Conservation (phyloP, 306 rosid genomes). For the Hippophae tibetana region DNA sequence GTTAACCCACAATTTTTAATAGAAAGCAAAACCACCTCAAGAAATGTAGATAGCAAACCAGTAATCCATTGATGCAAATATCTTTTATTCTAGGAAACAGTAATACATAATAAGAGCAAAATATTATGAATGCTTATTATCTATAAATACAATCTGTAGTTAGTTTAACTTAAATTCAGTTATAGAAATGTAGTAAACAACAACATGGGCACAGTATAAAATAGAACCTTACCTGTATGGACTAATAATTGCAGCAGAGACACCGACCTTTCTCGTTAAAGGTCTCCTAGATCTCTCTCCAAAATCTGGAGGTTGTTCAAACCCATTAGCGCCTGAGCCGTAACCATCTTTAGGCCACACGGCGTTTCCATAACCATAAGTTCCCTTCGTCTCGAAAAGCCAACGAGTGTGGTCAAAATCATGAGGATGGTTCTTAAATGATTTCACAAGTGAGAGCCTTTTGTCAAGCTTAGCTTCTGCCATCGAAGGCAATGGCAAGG, state of each 20-base stretch:
- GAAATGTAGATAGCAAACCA: no score
- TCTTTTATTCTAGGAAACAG: no score
- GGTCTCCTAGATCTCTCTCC: conserved; percentile 51
- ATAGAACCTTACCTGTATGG: conserved; percentile 52
- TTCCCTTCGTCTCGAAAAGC: conserved; percentile 81
- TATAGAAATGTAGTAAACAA: neutral
- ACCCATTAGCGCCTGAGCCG: conserved; percentile 50
- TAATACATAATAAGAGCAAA: no score
- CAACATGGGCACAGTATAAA: neutral
- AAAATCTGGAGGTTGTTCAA: conserved; percentile 61
- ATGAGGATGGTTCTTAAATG: conserved; percentile 36
- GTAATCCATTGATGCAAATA: no score
- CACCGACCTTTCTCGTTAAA: conserved; percentile 55
- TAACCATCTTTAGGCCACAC: conserved; percentile 83
- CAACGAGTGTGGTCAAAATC: conserved; percentile 76
- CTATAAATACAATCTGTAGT: no score
- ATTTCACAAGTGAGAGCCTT: conserved; percentile 46
- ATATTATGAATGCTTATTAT: no score
- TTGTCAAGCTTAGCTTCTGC: conserved; percentile 62
- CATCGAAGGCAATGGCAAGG: conserved; percentile 68
- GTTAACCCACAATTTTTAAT: no score
- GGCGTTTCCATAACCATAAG: conserved; percentile 83
- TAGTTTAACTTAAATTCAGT: no score
- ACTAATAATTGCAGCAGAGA: conserved; percentile 73
- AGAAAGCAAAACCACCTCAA: no score